These are phyloP conservation scores for Fusarium chlamydosporum DNA, from an alignment of 2,329 filamentous ascomycete genomes.

Conservation along the genomic window DNA sequence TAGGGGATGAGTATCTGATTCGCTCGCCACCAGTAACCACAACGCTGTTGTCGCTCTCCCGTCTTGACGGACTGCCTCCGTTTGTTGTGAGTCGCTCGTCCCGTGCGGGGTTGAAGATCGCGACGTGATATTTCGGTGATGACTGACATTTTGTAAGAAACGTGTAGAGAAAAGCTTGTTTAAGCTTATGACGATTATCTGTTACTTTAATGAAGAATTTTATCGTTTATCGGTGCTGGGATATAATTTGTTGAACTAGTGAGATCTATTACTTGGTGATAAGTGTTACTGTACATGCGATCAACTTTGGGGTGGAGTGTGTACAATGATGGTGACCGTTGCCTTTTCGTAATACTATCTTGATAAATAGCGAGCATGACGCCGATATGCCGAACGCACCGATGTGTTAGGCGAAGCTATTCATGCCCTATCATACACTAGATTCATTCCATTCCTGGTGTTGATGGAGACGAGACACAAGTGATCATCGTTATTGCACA, in stretches of 20 bases:
- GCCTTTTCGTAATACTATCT: no score
- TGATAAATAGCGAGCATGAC: no score
- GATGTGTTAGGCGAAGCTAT: no score
- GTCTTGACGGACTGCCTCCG: conserved; percentile 3
- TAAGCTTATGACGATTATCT: not conserved
- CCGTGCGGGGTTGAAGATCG: conserved; percentile 1
- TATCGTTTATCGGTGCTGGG: not conserved
- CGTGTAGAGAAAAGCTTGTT: not conserved
- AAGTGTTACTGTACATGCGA: not conserved
- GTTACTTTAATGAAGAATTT: not conserved
- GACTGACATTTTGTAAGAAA: not conserved
- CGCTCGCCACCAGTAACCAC: conserved; percentile 13
- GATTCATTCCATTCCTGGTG: not conserved
- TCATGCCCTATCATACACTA: accelerated
- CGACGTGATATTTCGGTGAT: not conserved
- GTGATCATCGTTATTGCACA: not conserved
- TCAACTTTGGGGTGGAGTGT: not conserved
- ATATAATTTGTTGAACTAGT: no score
- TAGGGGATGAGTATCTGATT: not conserved
- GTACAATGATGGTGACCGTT: not conserved
- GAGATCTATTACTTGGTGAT: not conserved
- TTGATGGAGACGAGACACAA: not conserved
- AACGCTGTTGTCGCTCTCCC: conserved; percentile 19
- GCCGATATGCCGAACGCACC: accelerated
- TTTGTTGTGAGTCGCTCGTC: not conserved